Evolutionary conservation across 1,139 yeast genomes (phyloP).

Genomic region (Suhomyces bolitotheri): DNA sequence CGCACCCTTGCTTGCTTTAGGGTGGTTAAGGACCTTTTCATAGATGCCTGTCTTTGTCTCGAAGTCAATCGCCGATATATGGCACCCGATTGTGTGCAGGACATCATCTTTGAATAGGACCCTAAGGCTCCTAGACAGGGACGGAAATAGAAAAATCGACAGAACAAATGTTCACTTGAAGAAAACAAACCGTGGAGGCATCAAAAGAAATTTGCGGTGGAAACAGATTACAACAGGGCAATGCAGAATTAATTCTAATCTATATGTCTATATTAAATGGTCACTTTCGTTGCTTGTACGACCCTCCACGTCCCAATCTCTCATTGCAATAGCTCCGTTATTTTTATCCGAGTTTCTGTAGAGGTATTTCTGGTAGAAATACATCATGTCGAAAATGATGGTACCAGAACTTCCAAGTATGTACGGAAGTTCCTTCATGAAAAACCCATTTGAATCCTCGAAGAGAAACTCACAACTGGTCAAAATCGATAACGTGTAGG

Average conservation of each 20-base stretch:
- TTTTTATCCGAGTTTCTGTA: constrained; percentile 32
- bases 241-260: too few species aligned
- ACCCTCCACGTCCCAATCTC: constrained; percentile 22
- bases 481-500: constrained; percentile 75
- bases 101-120: too few species aligned
- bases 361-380: constrained; percentile 63
- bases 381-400: constrained; percentile 69
- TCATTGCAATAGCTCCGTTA: constrained; percentile 30
- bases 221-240: too few species aligned
- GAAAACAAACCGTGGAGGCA: too few species aligned
- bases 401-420: constrained; percentile 88
- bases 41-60: too few species aligned
- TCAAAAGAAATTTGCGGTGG: too few species aligned
- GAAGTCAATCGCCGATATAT: too few species aligned
- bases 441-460: constrained; percentile 45
- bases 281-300: constrained; percentile 10
- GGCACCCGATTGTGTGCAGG: too few species aligned
- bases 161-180: too few species aligned
- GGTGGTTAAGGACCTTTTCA: constrained; percentile 1
- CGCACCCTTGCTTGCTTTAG: constrained; percentile 1
- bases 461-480: constrained; percentile 46
- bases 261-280: constrained; percentile 5
- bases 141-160: too few species aligned
- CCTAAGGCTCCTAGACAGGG: too few species aligned
- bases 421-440: constrained; percentile 75